phyloP scores from a whole-genome alignment of 345 rosid species.

The Brassica carinata region DNA sequence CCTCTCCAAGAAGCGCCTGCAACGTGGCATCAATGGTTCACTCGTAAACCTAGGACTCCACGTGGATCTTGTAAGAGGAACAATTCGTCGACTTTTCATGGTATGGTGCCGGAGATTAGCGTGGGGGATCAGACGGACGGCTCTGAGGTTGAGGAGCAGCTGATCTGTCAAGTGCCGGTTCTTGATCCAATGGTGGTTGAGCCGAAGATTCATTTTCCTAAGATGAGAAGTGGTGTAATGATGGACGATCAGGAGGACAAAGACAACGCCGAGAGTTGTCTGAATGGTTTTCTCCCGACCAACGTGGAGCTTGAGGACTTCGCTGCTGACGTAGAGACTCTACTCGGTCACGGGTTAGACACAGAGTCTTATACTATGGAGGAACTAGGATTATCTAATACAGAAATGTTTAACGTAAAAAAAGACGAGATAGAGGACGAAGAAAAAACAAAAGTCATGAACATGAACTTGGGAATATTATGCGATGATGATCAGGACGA shows the following conservation, averaged over 20 bases:
- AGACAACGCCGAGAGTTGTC: constrained; percentile 38
- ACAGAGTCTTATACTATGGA: constrained; percentile 71
- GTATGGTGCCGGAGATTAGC: constrained; percentile 74
- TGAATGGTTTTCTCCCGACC: constrained; percentile 63
- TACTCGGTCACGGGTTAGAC: constrained; percentile 77
- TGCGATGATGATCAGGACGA: constrained; percentile 38
- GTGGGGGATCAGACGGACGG: constrained; percentile 62
- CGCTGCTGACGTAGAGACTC: constrained; percentile 82
- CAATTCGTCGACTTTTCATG: constrained; percentile 34
- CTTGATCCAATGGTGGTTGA: constrained; percentile 57
- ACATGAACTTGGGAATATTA: constrained; percentile 27
- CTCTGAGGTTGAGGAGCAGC: constrained; percentile 63
- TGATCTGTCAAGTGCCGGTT: constrained; percentile 83
- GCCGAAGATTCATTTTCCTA: constrained; percentile 33
- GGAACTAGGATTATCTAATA: constrained; percentile 54
- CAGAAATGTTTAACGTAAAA: constrained; percentile 52
- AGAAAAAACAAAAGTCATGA: constrained; percentile 8
- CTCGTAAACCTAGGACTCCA: constrained; percentile 82
- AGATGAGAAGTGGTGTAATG: constrained; percentile 14
- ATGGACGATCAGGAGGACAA: constrained; percentile 21
- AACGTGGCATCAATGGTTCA: constrained; percentile 82
- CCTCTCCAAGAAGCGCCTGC: constrained; percentile 35
- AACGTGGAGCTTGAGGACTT: constrained; percentile 87
- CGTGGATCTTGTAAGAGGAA: constrained; percentile 49
- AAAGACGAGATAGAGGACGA: constrained; percentile 39